These are phyloP conservation scores for Wolfiporia cocos DNA, from an alignment of 1,284 basidiomycete species.

Conservation along the genomic window DNA sequence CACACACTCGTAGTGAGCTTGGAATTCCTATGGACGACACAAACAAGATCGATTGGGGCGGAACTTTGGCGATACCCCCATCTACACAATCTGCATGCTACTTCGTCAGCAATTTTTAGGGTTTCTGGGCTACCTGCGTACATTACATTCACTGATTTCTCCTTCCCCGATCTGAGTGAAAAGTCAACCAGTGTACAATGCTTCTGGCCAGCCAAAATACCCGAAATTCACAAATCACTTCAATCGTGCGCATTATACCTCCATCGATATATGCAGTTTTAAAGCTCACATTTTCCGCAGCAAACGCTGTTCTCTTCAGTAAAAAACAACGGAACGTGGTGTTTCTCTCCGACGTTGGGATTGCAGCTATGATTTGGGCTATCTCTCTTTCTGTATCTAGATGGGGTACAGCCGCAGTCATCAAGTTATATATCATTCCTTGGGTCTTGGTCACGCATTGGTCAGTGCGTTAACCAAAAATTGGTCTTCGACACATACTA, in stretches of 20 bases:
- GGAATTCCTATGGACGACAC: conserved; percentile 33
- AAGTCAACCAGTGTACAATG: conserved; percentile 41
- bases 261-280: too few species aligned
- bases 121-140: conserved; percentile 65
- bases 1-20: conserved; percentile 46
- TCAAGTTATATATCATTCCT: conserved; percentile 51
- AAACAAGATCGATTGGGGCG: conserved; percentile 44
- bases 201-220: conserved; percentile 62
- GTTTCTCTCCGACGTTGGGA: conserved; percentile 48
- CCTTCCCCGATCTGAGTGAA: not conserved
- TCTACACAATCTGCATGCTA: conserved; percentile 49
- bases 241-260: conserved; percentile 30
- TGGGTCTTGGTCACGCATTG: conserved; percentile 53
- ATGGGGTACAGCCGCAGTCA: conserved; percentile 33
- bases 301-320: conserved; percentile 48
- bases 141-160: conserved; percentile 10
- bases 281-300: too few species aligned
- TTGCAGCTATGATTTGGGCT: conserved; percentile 38
- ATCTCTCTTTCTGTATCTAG: conserved; percentile 26
- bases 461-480: conserved; percentile 24
- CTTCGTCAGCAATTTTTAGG: conserved; percentile 66
- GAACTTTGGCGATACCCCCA: conserved; percentile 52
- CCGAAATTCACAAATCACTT: conserved; percentile 60
- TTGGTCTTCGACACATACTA: not conserved
- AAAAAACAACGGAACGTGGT: conserved; percentile 44